phyloP scores from a whole-genome alignment of 257 asterid species.

The Solanum virginianum region DNA sequence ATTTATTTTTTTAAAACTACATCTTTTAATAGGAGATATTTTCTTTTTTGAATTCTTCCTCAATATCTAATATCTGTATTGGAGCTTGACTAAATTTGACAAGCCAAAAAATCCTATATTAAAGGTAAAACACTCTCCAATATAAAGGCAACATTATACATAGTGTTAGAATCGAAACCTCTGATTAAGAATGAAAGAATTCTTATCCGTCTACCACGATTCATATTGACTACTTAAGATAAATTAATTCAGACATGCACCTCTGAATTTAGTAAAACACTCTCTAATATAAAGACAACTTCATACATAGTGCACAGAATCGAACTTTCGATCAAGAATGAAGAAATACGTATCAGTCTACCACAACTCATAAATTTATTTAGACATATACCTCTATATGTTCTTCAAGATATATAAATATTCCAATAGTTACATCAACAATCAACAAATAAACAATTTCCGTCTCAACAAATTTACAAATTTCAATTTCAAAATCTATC shows the following conservation, averaged over 20 bases:
- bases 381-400: not conserved
- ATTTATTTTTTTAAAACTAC: too few relatives aligned
- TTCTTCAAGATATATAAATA: not conserved
- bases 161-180: too few relatives aligned
- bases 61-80: not conserved
- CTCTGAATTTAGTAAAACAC: not conserved
- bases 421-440: not conserved
- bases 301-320: not conserved
- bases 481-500: not conserved
- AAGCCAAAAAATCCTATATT: not conserved
- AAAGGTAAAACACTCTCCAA: not conserved
- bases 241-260: too few relatives aligned
- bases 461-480: not conserved
- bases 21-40: not conserved
- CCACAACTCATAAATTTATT: not conserved
- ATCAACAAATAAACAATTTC: not conserved
- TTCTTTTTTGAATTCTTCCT: not conserved
- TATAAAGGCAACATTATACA: too few relatives aligned
- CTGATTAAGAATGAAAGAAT: too few relatives aligned
- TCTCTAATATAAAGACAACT: not conserved
- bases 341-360: not conserved
- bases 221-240: too few relatives aligned
- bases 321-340: not conserved
- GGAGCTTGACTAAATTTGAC: fast-evolving
- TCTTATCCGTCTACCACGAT: too few relatives aligned